These are phyloP conservation scores for Leccinum insolens DNA, from an alignment of 1,284 basidiomycete species.

Conservation along the genomic window DNA sequence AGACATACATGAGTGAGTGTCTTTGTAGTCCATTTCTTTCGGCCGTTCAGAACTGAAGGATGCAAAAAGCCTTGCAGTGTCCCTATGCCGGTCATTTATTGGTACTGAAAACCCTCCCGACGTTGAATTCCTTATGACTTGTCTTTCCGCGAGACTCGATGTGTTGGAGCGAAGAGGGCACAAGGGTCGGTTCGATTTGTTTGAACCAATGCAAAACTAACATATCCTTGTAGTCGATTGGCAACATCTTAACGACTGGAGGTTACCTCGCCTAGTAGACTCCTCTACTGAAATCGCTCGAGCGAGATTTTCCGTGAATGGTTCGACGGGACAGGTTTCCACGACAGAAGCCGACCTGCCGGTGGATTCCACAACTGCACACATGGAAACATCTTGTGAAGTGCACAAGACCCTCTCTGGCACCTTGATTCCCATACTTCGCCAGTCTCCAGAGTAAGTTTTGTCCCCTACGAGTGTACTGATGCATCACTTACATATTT, in stretches of 20 bases:
- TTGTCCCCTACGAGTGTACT: no score
- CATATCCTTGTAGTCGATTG: conserved; percentile 2
- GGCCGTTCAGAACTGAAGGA: neutral
- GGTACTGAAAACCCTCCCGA: conserved; percentile 76
- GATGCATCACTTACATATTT: no score
- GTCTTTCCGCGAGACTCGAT: conserved; percentile 65
- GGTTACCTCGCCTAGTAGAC: neutral
- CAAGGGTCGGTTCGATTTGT: conserved; percentile 2
- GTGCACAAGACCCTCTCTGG: no score
- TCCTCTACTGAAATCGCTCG: no score
- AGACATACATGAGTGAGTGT: conserved; percentile 52
- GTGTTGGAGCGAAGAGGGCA: conserved; percentile 75
- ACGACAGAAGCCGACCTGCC: neutral
- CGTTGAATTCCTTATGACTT: conserved; percentile 85
- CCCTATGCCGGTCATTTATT: conserved; percentile 75
- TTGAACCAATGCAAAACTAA: no score
- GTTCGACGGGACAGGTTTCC: no score
- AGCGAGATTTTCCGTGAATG: no score
- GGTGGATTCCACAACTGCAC: no score
- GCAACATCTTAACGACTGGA: neutral
- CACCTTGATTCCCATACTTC: no score
- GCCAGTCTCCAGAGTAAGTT: no score
- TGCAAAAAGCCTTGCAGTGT: conserved; percentile 54
- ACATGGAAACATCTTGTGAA: conserved; percentile 42
- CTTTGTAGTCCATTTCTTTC: neutral